Base-by-base conservation (phyloP, 2,329 filamentous ascomycete genomes). In the Claviceps sp. region DNA sequence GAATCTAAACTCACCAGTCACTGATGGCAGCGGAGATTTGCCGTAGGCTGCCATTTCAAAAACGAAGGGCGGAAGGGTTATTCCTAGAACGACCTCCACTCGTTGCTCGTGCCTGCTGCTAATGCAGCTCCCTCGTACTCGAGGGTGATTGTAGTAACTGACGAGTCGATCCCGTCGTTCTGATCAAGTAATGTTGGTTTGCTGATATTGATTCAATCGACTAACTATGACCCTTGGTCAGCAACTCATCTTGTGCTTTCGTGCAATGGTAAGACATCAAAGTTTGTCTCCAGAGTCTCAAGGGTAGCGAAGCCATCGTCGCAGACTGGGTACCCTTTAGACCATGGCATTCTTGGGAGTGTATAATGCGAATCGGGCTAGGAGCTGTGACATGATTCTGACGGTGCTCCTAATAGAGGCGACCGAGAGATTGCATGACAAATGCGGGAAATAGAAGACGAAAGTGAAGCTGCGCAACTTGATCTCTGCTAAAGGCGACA, bases 21-120 rank as follows among this genome's bases (percentile, higher is more conserved):
- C 79, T 67, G 84, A 85, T 68, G 84, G 76, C 70, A 82, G 76
- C 67, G 85, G 81, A 54, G 81, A 71, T 71, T 94, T 95, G 76
- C 89, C 90, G 70, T 84, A 84, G 68, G 69, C 60, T 47, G 68
- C 68, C 69, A 71, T 71, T 16, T 67, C 61, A 26, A 66, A 60
- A 47, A 34, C 30, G 9, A 67, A 56, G 56, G 64, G 73, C 65
- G 76, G 74, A 34, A 70, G 72, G 80, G 70, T 74, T 80, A 75
- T 73, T 72, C 62, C 68, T 69, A 67, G 71, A 71, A 67, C 70
- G 72, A 67, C 73, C 73, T 62, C 74, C 74, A 71, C 72, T 74
- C 57, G 68, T 72, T 68, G 70, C 71, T 57, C 70, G 72, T 44
- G 9, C 11, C 30, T 11, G 30, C 30, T 34, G 30, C 30, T 34